Evolutionary conservation across 1,139 yeast species (phyloP).

Genomic region (Taphrina populina): DNA sequence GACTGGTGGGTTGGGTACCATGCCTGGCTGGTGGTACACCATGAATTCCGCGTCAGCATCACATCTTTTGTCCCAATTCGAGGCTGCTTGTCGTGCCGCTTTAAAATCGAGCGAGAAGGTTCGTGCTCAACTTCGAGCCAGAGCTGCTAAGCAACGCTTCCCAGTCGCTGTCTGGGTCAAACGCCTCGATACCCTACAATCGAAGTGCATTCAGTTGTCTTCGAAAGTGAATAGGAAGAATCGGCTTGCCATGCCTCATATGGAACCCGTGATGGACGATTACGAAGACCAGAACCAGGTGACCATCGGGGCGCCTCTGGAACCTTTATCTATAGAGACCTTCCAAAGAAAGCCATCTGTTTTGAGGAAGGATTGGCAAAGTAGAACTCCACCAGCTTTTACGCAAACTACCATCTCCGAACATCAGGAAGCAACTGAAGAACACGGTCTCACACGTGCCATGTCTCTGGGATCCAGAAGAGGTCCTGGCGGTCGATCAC

Average conservation of each 20-base stretch:
- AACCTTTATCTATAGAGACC: constrained; percentile 13
- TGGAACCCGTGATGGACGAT: constrained; percentile 21
- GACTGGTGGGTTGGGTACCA: constrained; percentile 34
- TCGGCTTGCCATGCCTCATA: constrained; percentile 10
- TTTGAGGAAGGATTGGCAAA: not conserved
- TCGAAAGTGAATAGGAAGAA: not conserved
- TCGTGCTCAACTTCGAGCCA: constrained; percentile 29
- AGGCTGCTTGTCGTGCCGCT: constrained; percentile 32
- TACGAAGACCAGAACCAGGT: not conserved
- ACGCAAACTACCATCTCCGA: not conserved
- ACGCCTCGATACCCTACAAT: constrained; percentile 19
- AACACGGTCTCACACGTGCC: not conserved
- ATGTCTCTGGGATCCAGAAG: constrained; percentile 14
- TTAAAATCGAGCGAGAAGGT: constrained; percentile 22
- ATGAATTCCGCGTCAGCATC: constrained; percentile 33
- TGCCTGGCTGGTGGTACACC: constrained; percentile 37
- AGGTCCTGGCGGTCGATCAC: constrained; percentile 13
- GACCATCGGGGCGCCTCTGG: not conserved
- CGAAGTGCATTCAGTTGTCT: constrained; percentile 20
- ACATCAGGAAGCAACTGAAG: not conserved
- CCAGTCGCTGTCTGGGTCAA: constrained; percentile 34
- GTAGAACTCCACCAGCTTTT: constrained; percentile 3
- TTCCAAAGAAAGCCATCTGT: constrained; percentile 21
- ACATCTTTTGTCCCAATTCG: constrained; percentile 31
- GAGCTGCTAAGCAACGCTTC: constrained; percentile 34